Evolutionary conservation across 306 rosid species (phyloP).

Genomic region (Trifolium dubium): DNA sequence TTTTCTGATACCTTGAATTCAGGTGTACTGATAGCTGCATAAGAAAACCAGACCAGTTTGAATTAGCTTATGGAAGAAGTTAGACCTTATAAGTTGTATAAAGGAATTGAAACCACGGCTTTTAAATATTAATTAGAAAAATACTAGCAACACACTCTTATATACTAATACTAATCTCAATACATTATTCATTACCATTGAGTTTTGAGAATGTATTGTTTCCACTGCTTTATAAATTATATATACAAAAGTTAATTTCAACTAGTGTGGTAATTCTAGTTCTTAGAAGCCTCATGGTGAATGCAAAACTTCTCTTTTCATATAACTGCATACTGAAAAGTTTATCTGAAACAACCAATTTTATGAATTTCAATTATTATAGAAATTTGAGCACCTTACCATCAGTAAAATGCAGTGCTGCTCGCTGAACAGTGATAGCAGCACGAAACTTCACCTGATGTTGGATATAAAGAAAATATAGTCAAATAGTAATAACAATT

Average conservation of each 20-base stretch:
- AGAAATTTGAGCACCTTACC: conserved; percentile 55
- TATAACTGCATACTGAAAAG: neutral
- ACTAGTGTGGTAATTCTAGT: neutral
- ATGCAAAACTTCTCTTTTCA: too few relatives aligned
- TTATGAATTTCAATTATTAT: neutral
- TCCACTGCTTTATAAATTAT: neutral
- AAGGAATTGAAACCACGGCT: neutral
- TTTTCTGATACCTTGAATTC: conserved; percentile 66
- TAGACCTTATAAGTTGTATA: neutral
- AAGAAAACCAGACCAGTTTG: conserved; percentile 42
- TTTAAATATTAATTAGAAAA: neutral
- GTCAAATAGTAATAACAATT: conserved; percentile 31
- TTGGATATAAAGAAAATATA: conserved; percentile 46
- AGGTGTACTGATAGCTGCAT: conserved; percentile 56
- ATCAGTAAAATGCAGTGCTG: conserved; percentile 65
- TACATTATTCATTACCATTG: neutral
- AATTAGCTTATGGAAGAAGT: conserved; percentile 19
- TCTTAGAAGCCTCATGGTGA: neutral
- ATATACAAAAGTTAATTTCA: too few relatives aligned
- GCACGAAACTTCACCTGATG: conserved; percentile 63
- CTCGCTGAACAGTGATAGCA: conserved; percentile 58
- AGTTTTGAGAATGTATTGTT: neutral
- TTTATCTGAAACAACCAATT: neutral
- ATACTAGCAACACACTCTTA: neutral
- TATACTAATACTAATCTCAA: neutral